These are phyloP conservation scores for Fusarium domesticum DNA, from an alignment of 2,329 filamentous ascomycete genomes.

Conservation along the genomic window DNA sequence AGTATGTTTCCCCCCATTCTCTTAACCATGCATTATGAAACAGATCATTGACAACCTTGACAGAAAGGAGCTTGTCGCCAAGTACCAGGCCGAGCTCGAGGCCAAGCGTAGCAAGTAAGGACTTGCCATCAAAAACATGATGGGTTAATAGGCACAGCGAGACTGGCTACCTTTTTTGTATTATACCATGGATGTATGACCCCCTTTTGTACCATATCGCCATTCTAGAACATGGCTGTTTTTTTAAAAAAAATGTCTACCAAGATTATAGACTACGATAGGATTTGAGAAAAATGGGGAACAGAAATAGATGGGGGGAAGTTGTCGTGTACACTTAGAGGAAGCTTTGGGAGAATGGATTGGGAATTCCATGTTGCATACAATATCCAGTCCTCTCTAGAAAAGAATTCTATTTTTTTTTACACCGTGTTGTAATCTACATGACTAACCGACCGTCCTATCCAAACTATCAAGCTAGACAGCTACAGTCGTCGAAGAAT, in stretches of 20 bases:
- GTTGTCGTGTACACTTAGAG: not conserved
- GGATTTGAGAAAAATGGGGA: not conserved
- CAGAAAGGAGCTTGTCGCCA: conserved; percentile 58
- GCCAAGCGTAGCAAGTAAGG: conserved; percentile 53
- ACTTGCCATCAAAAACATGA: not conserved
- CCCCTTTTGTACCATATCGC: not conserved
- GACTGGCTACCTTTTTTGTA: not conserved
- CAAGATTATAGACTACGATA: not conserved
- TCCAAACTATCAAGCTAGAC: conserved; percentile 10
- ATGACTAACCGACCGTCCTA: conserved; percentile 5
- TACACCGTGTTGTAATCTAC: conserved; percentile 3
- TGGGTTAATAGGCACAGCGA: not conserved
- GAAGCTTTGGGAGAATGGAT: conserved; percentile 7
- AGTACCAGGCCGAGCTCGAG: conserved; percentile 58
- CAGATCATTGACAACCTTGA: conserved; percentile 11
- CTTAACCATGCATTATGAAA: not conserved
- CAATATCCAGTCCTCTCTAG: conserved; percentile 25
- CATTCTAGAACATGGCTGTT: conserved; percentile 1
- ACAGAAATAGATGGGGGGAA: conserved; percentile 6
- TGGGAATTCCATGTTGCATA: conserved; percentile 17
- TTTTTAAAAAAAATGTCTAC: not conserved
- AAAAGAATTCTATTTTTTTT: conserved; percentile 7
- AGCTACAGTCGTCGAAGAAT: conserved; percentile 79
- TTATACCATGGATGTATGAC: not conserved
- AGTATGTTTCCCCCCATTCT: conserved; percentile 55